These are phyloP conservation scores for Colletotrichum limetticola DNA, from an alignment of 2,329 filamentous ascomycete genomes.

Conservation along the genomic window DNA sequence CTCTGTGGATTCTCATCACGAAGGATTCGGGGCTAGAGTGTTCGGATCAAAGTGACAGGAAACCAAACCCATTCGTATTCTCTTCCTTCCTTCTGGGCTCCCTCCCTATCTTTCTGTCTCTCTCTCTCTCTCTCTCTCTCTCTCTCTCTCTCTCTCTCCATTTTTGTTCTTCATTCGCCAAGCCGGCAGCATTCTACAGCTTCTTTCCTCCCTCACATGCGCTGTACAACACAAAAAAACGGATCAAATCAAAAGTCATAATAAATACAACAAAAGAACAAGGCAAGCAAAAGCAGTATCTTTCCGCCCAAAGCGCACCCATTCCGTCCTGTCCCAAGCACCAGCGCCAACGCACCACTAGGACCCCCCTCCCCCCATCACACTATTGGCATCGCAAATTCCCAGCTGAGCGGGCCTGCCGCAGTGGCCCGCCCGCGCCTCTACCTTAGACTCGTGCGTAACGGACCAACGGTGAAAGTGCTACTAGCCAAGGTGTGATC, in stretches of 20 bases:
- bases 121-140: too few relatives aligned
- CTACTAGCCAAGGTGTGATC: neutral
- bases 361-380: neutral
- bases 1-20: neutral
- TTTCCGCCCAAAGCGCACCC: neutral
- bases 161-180: neutral
- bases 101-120: neutral
- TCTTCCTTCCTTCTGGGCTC: neutral
- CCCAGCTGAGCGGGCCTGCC: neutral
- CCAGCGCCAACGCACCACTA: neutral
- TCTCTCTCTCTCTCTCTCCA: too few relatives aligned
- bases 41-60: neutral
- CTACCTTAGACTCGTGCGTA: neutral
- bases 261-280: too few relatives aligned
- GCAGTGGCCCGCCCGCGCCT: neutral
- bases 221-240: too few relatives aligned
- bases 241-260: too few relatives aligned
- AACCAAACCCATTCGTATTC: neutral
- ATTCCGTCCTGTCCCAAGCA: neutral
- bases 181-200: neutral
- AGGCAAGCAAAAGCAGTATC: too few relatives aligned
- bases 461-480: too few relatives aligned
- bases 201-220: too few relatives aligned
- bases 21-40: neutral
- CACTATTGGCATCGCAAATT: neutral